Percentiles rank a stretch among this genome's conserved stretches.
Conservation (phyloP, 768 basidiomycete genomes). For the Psilocybe cubensis region DNA sequence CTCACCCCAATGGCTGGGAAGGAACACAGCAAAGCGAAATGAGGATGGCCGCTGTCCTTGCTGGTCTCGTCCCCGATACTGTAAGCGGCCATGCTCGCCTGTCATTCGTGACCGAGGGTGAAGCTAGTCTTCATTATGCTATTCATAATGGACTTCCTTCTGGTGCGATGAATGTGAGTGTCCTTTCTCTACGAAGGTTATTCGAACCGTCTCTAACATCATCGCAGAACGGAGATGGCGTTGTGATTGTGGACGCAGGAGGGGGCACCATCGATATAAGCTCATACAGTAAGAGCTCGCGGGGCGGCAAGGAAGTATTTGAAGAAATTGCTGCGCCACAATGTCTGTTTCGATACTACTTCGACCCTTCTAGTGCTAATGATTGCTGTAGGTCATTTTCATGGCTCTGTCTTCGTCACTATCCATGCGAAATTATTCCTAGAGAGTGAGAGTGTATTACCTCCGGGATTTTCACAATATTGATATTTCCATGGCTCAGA, state of each 20-base stretch:
- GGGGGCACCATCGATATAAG: constrained; percentile 66
- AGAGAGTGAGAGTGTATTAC: constrained; percentile 37
- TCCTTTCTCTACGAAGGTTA: neutral
- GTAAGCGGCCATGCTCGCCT: constrained; percentile 38
- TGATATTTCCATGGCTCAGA: no score
- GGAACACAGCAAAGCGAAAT: constrained; percentile 46
- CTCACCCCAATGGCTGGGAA: constrained; percentile 50
- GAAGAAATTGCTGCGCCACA: constrained; percentile 53
- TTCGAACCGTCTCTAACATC: neutral
- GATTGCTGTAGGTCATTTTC: constrained; percentile 41
- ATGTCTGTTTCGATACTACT: constrained; percentile 31
- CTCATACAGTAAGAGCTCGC: constrained; percentile 45
- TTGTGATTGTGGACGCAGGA: constrained; percentile 62
- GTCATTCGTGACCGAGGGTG: constrained; percentile 54
- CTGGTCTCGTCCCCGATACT: constrained; percentile 41
- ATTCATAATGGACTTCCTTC: constrained; percentile 37
- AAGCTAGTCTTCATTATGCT: constrained; percentile 55
- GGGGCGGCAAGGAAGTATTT: constrained; percentile 30
- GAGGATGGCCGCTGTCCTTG: constrained; percentile 44
- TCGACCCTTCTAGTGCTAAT: neutral
- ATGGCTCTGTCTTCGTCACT: constrained; percentile 56
- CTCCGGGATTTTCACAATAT: no score
- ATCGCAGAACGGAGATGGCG: constrained; percentile 43
- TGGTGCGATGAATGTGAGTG: constrained; percentile 27
- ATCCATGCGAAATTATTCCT: constrained; percentile 44